Evolutionary conservation across 2,329 filamentous ascomycete species (phyloP), one percentile per base, ranked within the genome.

Genomic region (Colletotrichum sp.): DNA sequence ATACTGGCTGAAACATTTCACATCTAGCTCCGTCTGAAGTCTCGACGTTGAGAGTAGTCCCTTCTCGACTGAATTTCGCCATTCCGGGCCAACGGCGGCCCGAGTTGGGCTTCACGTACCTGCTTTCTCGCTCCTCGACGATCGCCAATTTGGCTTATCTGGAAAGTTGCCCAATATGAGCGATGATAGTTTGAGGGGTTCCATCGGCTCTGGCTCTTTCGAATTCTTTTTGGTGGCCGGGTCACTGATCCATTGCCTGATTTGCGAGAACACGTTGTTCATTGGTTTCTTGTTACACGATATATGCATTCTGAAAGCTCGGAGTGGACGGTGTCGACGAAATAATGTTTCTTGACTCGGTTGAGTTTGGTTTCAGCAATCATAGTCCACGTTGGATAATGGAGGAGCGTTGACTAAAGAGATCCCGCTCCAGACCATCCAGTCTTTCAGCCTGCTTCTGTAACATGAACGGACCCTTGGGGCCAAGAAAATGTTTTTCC

Each of bases 41-140:
- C 0, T 0, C 43, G 6, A 21, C 0, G 0, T 13, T 21, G 43
- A 21, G n/a, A 13, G 21, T 8, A 52, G 43, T 52, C n/a, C 12
- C n/a, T 21, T 13, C 10, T 21, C n/a, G 1, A 21, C n/a, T 52
- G n/a, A 13, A 52, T 8, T 21, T 3, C n/a, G n/a, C n/a, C 2
- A 52, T 13, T 52, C n/a, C n/a, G 10, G n/a, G n/a, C 10, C n/a
- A 13, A 52, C 0, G 6, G n/a, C 43, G 10, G n/a, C 10, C 10
- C n/a, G n/a, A 21, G 18, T 13, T 21, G 10, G 10, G 43, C n/a
- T 12, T 52, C n/a, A 10, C 2, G 6, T 52, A 12, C 10, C 43
- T 13, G 10, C 43, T 52, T 52, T 13, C n/a, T 52, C n/a, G 5
- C 43, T 52, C 43, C 43, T 52, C 0, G n/a, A 52, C n/a, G 43